Base-by-base conservation (phyloP, 306 rosid genomes). In the Lathyrus sativus region DNA sequence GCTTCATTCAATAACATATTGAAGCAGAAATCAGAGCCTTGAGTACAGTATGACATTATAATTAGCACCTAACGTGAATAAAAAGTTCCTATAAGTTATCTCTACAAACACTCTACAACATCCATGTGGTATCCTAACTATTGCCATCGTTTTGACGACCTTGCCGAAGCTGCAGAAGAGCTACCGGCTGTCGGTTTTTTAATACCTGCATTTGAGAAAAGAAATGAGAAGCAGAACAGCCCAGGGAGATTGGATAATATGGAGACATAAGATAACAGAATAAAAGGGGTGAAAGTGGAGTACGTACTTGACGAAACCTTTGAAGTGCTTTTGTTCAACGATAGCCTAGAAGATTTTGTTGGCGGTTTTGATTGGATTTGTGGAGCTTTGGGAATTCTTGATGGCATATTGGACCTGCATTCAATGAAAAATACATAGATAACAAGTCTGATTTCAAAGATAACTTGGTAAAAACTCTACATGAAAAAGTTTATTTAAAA, bases 121-220 rank as follows among this genome's bases (percentile, higher is more conserved):
- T 76, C 67, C 62, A 44, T 62, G 73, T 29, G 66, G 45, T 59
- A 69, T 70, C 77, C 78, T 67, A 76, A 50, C 81, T 75, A 90
- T 74, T 90, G 87, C 95, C 96, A 90, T 61, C 93, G 78, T 77
- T 84, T 90, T 56, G 26, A 8, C 63, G 88, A 45, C 84, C 76
- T 95, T 48, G n/a, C 64, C 1, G 80, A 76, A 0, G 39, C 39
- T 35, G 81, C 74, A 0, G 92, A 85, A 68, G 95, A 88, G 85
- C 92, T 79, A 70, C 87, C 76, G 8, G 67, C 58, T 37, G 71
- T 35, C 5, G 91, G 22, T 78, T 85, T 87, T 80, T 51, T 70
- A 42, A 84, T 29, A 74, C 97, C 99, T 95, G 56, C 46, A 63
- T 49, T 67, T 54, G 68, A 50, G 54, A 61, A 57, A 71, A 69